Evolutionary conservation across 192 early-diverging fungal genomes (phyloP).

Genomic region (Coemansia sp.): DNA sequence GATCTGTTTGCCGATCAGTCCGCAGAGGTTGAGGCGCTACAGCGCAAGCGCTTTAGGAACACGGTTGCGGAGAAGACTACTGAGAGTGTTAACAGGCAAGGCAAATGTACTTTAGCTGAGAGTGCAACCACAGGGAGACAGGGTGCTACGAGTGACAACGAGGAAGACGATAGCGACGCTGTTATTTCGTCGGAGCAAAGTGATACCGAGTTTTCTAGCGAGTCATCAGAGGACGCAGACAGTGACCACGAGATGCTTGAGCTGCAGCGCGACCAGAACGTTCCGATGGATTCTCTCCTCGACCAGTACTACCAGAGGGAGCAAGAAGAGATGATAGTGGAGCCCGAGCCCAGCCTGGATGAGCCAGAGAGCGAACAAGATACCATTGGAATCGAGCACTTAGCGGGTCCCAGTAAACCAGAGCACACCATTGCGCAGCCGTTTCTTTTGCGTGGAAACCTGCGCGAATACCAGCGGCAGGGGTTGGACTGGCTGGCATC

Average conservation of each 20-base stretch:
- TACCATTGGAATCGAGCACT: conserved; percentile 8
- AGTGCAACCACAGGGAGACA: background rate
- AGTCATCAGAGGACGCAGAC: conserved; percentile 13
- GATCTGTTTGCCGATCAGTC: background rate
- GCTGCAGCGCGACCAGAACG: conserved; percentile 64
- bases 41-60: background rate
- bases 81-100: background rate
- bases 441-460: conserved; percentile 62
- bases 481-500: conserved; percentile 90
- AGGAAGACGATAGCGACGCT: conserved; percentile 11
- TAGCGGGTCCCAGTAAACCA: conserved; percentile 1
- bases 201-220: conserved; percentile 20
- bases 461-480: conserved; percentile 88
- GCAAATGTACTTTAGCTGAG: background rate
- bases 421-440: conserved; percentile 44
- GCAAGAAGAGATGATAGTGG: background rate
- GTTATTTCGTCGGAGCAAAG: conserved; percentile 17
- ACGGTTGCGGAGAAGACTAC: too few species aligned
- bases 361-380: conserved; percentile 2
- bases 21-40: conserved; percentile 7
- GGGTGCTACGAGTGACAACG: background rate
- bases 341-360: conserved; percentile 8
- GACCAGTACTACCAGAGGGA: conserved; percentile 54
- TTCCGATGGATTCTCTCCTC: conserved; percentile 63
- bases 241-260: conserved; percentile 56